Evolutionary conservation across 2,329 filamentous ascomycete genomes (phyloP), one percentile per base, ranked within the genome.

Genomic region (Colletotrichum salicis): DNA sequence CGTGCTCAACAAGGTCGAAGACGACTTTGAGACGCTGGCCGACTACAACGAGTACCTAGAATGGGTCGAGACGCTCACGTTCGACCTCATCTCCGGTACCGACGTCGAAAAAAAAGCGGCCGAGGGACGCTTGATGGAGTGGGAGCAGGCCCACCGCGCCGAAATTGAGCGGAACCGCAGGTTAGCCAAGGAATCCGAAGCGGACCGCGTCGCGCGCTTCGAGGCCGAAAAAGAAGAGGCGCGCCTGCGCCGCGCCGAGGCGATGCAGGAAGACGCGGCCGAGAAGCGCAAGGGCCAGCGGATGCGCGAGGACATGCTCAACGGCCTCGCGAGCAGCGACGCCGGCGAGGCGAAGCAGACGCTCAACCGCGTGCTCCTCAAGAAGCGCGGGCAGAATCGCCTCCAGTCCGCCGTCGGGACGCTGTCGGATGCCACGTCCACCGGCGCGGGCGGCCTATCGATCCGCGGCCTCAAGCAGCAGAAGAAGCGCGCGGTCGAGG

Each of bases 41-140:
- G 93, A 91, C 79, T 99, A 92, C 86, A 98, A 99, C 83, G 92
- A 98, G 81, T 98, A 98, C 84, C 90, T 99, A 13, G 94, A 98
- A 82, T 91, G 94, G 78, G 94, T 97, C 51, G 96, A 99, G 84
- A 91, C 93, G 75, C 89, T 98, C 73, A 95, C 95, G 1, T 95
- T 95, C 83, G 96, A 98, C 79, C 87, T 99, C 11, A 92, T 98
- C 64, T 87, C 91, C 74, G 91, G 92, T 54, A 87, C 85, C 55
- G 91, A 95, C 71, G 87, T 91, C 1, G 89, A 91, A n/a, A 89
- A 84, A 66, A 78, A 78, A 35, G 79, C 79, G 12, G 85, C 85
- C 51, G 89, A 88, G 74, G 75, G 77, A 29, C 78, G 84, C 71
- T 82, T 88, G 15, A 74, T 81, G 56, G 77, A 88, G 72, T 98